Evolutionary conservation across 176 grass and related monocot species (phyloP).

Genomic region (Oryza australiensis): DNA sequence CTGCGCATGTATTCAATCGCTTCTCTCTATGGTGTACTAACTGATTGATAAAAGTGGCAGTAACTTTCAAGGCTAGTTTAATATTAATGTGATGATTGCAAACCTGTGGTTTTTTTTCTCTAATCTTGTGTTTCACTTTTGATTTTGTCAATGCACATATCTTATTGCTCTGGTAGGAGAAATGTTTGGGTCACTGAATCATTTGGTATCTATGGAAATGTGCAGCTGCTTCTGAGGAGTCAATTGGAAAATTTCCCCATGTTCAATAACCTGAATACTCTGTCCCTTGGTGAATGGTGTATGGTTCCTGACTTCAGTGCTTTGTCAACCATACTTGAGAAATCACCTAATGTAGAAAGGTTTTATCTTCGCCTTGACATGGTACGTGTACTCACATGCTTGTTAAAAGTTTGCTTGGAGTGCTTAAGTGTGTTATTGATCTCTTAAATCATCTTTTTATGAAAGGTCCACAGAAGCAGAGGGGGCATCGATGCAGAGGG

Average conservation of each 20-base stretch:
- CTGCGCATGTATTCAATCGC: too few species aligned
- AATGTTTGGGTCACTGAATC: too few species aligned
- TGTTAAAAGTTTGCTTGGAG: background rate
- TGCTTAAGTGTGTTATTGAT: background rate
- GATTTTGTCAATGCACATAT: too few species aligned
- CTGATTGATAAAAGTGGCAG: too few species aligned
- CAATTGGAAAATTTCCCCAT: slow-evolving; percentile 10
- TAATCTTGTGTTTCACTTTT: too few species aligned
- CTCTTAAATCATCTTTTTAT: background rate
- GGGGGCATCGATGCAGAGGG: background rate
- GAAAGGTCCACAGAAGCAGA: slow-evolving; percentile 5
- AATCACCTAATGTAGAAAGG: slow-evolving; percentile 39
- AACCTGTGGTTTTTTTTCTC: too few species aligned
- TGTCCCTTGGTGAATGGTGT: slow-evolving; percentile 49
- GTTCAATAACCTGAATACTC: slow-evolving; percentile 37
- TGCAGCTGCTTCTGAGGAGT: slow-evolving; percentile 30
- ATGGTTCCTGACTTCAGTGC: background rate
- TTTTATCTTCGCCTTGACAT: slow-evolving; percentile 35
- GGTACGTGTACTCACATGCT: slow-evolving; percentile 5
- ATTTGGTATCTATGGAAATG: background rate
- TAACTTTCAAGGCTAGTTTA: too few species aligned
- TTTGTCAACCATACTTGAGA: slow-evolving; percentile 28
- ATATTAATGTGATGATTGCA: too few species aligned
- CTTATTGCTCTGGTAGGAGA: too few species aligned
- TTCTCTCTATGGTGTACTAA: too few species aligned